phyloP scores from a whole-genome alignment of 345 rosid species.

The Gossypium australe region DNA sequence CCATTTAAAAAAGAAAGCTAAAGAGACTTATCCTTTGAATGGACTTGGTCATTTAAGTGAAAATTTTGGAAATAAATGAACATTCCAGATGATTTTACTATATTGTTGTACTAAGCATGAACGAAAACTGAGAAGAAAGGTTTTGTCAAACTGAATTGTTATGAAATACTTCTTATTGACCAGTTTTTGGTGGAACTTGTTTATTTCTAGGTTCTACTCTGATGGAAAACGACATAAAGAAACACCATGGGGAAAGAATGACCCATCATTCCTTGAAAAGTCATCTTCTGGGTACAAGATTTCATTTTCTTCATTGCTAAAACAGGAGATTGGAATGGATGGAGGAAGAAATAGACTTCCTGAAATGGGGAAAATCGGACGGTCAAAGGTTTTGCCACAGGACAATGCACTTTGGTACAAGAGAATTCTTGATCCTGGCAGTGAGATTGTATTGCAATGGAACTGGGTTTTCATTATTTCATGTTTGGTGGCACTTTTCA shows the following conservation, averaged over 20 bases:
- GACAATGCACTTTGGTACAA: slow-evolving; percentile 51
- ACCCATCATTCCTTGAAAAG: slow-evolving; percentile 35
- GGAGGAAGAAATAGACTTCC: slow-evolving; percentile 41
- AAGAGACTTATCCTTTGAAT: background rate
- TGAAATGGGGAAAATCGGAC: slow-evolving; percentile 35
- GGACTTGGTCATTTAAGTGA: background rate
- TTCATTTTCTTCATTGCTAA: slow-evolving; percentile 46
- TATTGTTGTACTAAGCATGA: no score
- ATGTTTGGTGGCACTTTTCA: slow-evolving; percentile 77
- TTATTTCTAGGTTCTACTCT: slow-evolving; percentile 57
- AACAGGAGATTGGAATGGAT: slow-evolving; percentile 39
- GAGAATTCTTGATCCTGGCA: slow-evolving; percentile 80
- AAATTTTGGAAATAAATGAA: background rate
- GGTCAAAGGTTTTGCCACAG: slow-evolving; percentile 37
- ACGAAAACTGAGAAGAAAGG: background rate
- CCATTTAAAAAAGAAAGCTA: background rate
- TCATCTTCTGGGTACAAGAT: slow-evolving; percentile 38
- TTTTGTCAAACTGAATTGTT: background rate
- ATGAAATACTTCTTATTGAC: background rate
- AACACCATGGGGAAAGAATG: slow-evolving; percentile 39
- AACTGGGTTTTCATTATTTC: slow-evolving; percentile 74
- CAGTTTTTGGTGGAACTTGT: background rate
- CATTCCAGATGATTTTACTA: background rate
- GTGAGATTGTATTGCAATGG: slow-evolving; percentile 76
- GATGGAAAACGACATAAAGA: slow-evolving; percentile 49